Evolutionary conservation across 768 basidiomycete species (phyloP).

Genomic region (Chlorophyllum brunneum): DNA sequence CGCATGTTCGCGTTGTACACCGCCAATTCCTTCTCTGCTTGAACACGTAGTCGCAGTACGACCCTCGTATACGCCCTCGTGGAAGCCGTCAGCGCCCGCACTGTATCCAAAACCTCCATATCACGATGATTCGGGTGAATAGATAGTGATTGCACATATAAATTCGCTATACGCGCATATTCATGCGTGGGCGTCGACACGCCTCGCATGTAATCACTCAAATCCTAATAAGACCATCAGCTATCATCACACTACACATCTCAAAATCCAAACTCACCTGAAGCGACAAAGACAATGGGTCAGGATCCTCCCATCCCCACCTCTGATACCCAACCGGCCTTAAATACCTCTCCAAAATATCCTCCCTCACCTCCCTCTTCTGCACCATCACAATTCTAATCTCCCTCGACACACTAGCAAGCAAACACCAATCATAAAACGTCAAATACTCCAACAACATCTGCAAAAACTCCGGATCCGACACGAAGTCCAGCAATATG

Average conservation of each 20-base stretch:
- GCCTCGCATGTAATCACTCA: conserved; percentile 76
- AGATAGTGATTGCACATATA: conserved; percentile 49
- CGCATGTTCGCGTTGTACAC: conserved; percentile 18
- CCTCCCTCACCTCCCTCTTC: conserved; percentile 51
- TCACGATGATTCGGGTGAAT: conserved; percentile 40
- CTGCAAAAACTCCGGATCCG: conserved; percentile 47
- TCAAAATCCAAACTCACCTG: conserved; percentile 39
- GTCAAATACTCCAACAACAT: conserved; percentile 55
- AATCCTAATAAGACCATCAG: conserved; percentile 48
- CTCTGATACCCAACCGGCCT: conserved; percentile 66
- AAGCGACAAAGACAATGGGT: conserved; percentile 61
- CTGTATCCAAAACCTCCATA: conserved; percentile 35
- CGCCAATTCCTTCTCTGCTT: conserved; percentile 60
- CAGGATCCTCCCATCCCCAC: conserved; percentile 59
- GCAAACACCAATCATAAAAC: conserved; percentile 69
- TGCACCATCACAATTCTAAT: conserved; percentile 48
- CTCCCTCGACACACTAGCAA: conserved; percentile 55
- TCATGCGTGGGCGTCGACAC: conserved; percentile 74
- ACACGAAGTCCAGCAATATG: conserved; percentile 54
- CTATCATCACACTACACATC: background rate
- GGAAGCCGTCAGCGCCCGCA: conserved; percentile 52
- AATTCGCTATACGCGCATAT: conserved; percentile 56
- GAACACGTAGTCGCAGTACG: conserved; percentile 70
- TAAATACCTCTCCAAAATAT: conserved; percentile 65
- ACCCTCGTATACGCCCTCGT: conserved; percentile 79